A percentile compares a stretch with the other conserved stretches of the same genome.
phyloP scores from a whole-genome alignment of 2,329 filamentous ascomycete genomes.

The Alternaria burnsii region DNA sequence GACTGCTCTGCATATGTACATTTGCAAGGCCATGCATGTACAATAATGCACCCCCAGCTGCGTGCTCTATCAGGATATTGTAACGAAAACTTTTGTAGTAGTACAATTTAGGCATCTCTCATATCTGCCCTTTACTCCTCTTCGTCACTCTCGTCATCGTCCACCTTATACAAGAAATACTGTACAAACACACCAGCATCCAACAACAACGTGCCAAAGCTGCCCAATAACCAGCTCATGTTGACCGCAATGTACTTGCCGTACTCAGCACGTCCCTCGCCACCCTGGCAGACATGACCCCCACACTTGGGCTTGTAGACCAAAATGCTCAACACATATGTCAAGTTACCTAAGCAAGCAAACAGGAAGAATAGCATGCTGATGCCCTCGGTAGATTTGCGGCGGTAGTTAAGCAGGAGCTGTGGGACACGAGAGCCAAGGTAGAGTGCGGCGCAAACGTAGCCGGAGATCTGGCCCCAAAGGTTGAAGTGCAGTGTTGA shows the following conservation, averaged over 20 bases:
- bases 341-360: constrained; percentile 92
- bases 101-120: neutral
- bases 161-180: constrained; percentile 81
- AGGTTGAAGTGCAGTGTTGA: constrained; percentile 72
- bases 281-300: constrained; percentile 63
- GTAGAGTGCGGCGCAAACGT: constrained; percentile 88
- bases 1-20: neutral
- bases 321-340: constrained; percentile 90
- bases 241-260: constrained; percentile 87
- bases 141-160: constrained; percentile 52
- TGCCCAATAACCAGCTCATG: constrained; percentile 87
- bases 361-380: constrained; percentile 96
- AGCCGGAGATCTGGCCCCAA: constrained; percentile 90
- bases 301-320: constrained; percentile 81
- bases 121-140: constrained; percentile 27
- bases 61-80: neutral
- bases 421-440: constrained; percentile 90
- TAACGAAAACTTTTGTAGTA: neutral
- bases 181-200: constrained; percentile 89
- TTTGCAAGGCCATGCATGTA: neutral
- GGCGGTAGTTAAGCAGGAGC: constrained; percentile 87
- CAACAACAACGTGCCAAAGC: constrained; percentile 83
- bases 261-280: constrained; percentile 74
- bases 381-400: constrained; percentile 92
- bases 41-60: neutral